A percentile compares a stretch with the other conserved stretches of the same genome.
Evolutionary conservation across 805 yeast genomes (phyloP).

Genomic region (Jamesozyma spencerorum): DNA sequence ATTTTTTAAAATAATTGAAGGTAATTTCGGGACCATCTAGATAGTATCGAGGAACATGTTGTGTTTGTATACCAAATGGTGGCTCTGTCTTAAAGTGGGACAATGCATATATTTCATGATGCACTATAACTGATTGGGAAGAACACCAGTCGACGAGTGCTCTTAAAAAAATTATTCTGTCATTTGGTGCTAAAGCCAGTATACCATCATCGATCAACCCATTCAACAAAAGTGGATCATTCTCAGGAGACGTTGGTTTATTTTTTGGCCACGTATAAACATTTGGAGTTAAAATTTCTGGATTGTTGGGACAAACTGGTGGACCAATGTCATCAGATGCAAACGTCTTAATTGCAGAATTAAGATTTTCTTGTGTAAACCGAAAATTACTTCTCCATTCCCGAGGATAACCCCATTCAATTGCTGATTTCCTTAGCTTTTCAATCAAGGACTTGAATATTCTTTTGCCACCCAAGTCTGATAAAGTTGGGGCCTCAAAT

Average conservation of each 20-base stretch:
- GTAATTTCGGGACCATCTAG: conserved; percentile 15
- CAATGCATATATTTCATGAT: conserved; percentile 16
- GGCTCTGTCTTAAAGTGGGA: conserved; percentile 21
- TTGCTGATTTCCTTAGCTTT: conserved; percentile 9
- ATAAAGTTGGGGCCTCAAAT: conserved; percentile 11
- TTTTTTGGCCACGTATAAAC: conserved; percentile 10
- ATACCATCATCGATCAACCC: conserved; percentile 17
- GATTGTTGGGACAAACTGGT: conserved; percentile 11
- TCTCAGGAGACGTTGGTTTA: conserved; percentile 6
- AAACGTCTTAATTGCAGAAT: conserved; percentile 4
- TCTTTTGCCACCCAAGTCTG: conserved; percentile 1
- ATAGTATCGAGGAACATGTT: conserved; percentile 18
- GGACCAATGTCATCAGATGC: conserved; percentile 10
- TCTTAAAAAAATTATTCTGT: conserved; percentile 14
- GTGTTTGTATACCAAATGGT: conserved; percentile 18
- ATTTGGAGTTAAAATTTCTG: conserved; percentile 16
- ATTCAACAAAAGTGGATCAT: conserved; percentile 11
- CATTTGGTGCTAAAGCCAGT: conserved; percentile 12
- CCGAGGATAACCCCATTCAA: conserved; percentile 23
- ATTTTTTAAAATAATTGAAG: conserved; percentile 10
- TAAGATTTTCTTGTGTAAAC: background rate
- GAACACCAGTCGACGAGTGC: conserved; percentile 17
- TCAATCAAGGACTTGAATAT: conserved; percentile 7
- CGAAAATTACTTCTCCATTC: conserved; percentile 14
- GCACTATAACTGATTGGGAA: conserved; percentile 15